Evolutionary conservation across 164 flowering plant species (phyloP).

Genomic region (Kingdonia uniflora): DNA sequence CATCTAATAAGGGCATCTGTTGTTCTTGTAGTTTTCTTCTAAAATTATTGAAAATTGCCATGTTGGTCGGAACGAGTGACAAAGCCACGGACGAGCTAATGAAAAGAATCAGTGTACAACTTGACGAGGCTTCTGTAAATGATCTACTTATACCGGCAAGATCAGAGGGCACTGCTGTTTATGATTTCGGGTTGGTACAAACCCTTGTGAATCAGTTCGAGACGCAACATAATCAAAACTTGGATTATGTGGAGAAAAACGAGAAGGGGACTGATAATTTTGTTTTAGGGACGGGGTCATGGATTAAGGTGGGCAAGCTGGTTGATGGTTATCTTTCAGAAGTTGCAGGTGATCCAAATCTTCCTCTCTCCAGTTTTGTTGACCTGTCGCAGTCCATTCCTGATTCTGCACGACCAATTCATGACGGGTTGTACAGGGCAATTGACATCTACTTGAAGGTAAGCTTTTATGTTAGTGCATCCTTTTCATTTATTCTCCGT

Average conservation of each 20-base stretch:
- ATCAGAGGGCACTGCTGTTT: conserved; percentile 34
- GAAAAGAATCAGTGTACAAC: conserved; percentile 39
- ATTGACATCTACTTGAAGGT: conserved; percentile 79
- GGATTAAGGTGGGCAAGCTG: conserved; percentile 47
- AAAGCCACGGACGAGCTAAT: conserved; percentile 46
- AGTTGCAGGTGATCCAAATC: conserved; percentile 56
- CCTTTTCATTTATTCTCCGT: too few species aligned
- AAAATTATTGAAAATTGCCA: conserved; percentile 60
- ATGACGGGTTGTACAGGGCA: conserved; percentile 71
- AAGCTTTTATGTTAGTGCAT: conserved; percentile 2
- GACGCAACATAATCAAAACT: conserved; percentile 17
- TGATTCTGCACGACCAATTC: conserved; percentile 57
- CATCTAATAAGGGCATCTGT: conserved; percentile 38
- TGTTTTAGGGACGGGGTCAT: conserved; percentile 31
- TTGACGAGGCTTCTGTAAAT: conserved; percentile 61
- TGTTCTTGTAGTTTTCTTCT: conserved; percentile 82
- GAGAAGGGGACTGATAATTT: conserved; percentile 21
- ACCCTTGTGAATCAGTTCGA: conserved; percentile 37
- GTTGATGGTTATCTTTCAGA: conserved; percentile 67
- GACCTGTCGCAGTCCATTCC: conserved; percentile 51
- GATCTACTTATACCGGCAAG: conserved; percentile 69
- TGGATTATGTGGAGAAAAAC: conserved; percentile 21
- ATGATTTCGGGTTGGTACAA: conserved; percentile 60
- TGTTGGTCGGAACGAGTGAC: conserved; percentile 58
- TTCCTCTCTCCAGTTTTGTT: conserved; percentile 37